Percentiles rank a stretch among this genome's conserved stretches.
Evolutionary conservation across 345 rosid species (phyloP).

Genomic region (Lepidium africanum): DNA sequence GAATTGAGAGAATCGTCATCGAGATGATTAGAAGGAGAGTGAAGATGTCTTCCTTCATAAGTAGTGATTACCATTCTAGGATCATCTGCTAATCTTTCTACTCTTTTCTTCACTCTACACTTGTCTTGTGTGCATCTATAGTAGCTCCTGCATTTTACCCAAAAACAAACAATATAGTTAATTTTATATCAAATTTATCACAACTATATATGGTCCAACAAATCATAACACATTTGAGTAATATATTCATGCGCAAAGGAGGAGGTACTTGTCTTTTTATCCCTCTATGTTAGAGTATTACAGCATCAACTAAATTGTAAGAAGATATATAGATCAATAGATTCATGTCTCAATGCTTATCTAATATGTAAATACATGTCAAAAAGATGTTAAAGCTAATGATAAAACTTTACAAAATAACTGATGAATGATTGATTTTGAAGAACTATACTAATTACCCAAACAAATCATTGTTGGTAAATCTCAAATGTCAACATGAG

Average conservation of each 20-base stretch:
- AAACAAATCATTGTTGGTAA: constrained; percentile 24
- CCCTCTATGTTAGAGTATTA: neutral
- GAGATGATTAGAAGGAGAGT: constrained; percentile 72
- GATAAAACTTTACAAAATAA: constrained; percentile 21
- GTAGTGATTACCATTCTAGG: constrained; percentile 99
- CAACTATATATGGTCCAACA: neutral
- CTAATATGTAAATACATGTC: neutral
- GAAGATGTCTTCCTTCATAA: constrained; percentile 90
- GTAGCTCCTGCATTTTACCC: constrained; percentile 64
- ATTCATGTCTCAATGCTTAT: neutral
- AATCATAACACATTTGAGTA: neutral
- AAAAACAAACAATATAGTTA: no score
- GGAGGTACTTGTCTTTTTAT: neutral
- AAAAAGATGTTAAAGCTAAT: neutral
- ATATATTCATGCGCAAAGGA: neutral
- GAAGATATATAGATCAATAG: neutral
- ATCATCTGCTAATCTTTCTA: constrained; percentile 96
- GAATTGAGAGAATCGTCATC: constrained; percentile 41
- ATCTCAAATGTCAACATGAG: constrained; percentile 22
- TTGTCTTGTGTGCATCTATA: constrained; percentile 92
- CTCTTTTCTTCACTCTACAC: constrained; percentile 92
- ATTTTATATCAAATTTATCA: neutral
- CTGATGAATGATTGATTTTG: no score
- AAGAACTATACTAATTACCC: constrained; percentile 22
- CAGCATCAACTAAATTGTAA: neutral